phyloP scores from a whole-genome alignment of 495 filamentous ascomycete genomes.

The Massariosphaeria phaeospora region DNA sequence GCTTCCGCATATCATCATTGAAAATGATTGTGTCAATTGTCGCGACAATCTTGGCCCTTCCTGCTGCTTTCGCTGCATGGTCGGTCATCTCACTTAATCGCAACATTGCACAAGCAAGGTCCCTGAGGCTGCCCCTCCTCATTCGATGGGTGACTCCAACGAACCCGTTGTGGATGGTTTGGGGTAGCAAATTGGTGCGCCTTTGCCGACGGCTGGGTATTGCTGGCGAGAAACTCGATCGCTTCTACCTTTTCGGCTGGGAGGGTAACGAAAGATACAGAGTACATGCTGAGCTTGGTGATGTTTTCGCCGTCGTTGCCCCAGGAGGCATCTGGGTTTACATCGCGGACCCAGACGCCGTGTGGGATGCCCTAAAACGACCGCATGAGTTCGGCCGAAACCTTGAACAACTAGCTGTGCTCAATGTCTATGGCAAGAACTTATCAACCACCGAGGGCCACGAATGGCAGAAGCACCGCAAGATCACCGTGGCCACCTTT shows the following conservation, averaged over 20 bases:
- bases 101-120: background rate
- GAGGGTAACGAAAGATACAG: constrained; percentile 37
- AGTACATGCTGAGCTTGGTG: constrained; percentile 38
- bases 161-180: constrained; percentile 15
- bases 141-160: constrained; percentile 9
- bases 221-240: background rate
- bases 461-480: constrained; percentile 48
- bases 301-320: constrained; percentile 43
- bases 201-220: background rate
- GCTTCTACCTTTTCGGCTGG: constrained; percentile 39
- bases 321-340: constrained; percentile 43
- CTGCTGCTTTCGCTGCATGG: background rate
- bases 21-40: too few species aligned
- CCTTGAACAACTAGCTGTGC: constrained; percentile 36
- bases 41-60: background rate
- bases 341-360: constrained; percentile 42
- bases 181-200: background rate
- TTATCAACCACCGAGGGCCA: constrained; percentile 42
- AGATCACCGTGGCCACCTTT: constrained; percentile 43
- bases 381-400: constrained; percentile 45
- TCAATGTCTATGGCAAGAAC: constrained; percentile 48
- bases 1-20: too few species aligned
- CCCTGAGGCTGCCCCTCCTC: constrained; percentile 3
- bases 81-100: background rate
- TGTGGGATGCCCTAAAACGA: constrained; percentile 40